Conservation (phyloP, 768 basidiomycete genomes). For the Pisolithus sp. region DNA sequence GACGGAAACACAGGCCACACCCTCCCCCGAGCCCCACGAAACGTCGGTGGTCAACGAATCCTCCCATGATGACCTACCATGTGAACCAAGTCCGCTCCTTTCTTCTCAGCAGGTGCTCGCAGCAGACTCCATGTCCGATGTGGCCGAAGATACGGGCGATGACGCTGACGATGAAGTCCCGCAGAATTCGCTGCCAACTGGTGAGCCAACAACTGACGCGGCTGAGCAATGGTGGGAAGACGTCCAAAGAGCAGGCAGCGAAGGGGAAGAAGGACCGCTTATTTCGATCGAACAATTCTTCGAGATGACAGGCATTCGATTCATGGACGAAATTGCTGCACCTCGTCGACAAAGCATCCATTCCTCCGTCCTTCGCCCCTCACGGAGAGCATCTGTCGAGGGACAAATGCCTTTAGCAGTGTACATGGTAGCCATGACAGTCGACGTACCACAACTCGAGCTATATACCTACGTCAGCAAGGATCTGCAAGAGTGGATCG, state of each 20-base stretch:
- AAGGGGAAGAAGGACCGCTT: conserved; percentile 44
- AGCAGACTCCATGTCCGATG: conserved; percentile 6
- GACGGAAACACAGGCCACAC: not conserved
- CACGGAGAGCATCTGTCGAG: conserved; percentile 37
- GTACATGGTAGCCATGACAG: conserved; percentile 63
- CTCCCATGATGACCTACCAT: no score
- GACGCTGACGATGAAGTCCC: not conserved
- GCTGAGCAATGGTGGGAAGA: conserved; percentile 48
- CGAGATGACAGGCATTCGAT: conserved; percentile 68
- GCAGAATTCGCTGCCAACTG: not conserved
- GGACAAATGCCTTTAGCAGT: conserved; percentile 61
- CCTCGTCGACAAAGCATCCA: conserved; percentile 71
- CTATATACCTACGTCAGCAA: conserved; percentile 64
- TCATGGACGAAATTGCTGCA: conserved; percentile 77
- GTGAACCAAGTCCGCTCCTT: no score
- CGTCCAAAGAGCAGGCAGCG: conserved; percentile 34
- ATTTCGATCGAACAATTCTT: conserved; percentile 81
- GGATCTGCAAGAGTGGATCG: conserved; percentile 70
- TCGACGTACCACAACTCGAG: conserved; percentile 69
- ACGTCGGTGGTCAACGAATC: no score
- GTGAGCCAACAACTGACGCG: conserved; percentile 10
- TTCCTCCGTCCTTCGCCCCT: conserved; percentile 48
- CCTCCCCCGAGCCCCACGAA: not conserved
- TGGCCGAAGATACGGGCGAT: conserved; percentile 8
- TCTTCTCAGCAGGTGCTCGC: no score